These are phyloP conservation scores for Fusarium multiceps DNA, from an alignment of 2,329 filamentous ascomycete species.

Conservation along the genomic window DNA sequence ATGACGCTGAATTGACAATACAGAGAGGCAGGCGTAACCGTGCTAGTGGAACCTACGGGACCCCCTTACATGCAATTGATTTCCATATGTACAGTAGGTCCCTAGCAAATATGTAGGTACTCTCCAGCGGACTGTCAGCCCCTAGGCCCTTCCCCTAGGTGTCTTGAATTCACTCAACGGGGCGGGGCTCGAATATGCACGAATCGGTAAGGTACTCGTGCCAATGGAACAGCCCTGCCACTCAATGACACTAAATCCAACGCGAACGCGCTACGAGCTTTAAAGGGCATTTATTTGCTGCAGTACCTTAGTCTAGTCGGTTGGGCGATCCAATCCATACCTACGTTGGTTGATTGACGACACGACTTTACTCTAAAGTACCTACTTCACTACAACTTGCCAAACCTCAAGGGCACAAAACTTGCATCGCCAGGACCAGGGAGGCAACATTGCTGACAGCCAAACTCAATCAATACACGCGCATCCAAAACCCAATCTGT, in stretches of 20 bases:
- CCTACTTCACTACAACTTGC: conserved; percentile 19
- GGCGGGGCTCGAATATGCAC: conserved; percentile 38
- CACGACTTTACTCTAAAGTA: conserved; percentile 33
- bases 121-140: conserved; percentile 10
- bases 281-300: conserved; percentile 45
- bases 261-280: conserved; percentile 50
- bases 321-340: conserved; percentile 18
- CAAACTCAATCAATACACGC: not conserved
- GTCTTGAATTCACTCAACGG: conserved; percentile 26
- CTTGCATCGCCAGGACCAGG: not conserved
- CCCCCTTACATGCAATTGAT: conserved; percentile 37
- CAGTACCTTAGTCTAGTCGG: conserved; percentile 15
- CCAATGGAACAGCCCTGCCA: conserved; percentile 43
- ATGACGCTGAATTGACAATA: conserved; percentile 6
- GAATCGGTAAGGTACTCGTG: conserved; percentile 35
- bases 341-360: conserved; percentile 36
- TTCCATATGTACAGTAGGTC: not conserved
- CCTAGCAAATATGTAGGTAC: not conserved
- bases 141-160: conserved; percentile 18
- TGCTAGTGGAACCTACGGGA: conserved; percentile 20
- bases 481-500: not conserved
- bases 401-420: conserved; percentile 26
- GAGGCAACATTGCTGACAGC: conserved; percentile 7
- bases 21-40: not conserved
- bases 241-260: conserved; percentile 46